Evolutionary conservation across 495 filamentous ascomycete genomes (phyloP).

Genomic region (Neurospora sp.): DNA sequence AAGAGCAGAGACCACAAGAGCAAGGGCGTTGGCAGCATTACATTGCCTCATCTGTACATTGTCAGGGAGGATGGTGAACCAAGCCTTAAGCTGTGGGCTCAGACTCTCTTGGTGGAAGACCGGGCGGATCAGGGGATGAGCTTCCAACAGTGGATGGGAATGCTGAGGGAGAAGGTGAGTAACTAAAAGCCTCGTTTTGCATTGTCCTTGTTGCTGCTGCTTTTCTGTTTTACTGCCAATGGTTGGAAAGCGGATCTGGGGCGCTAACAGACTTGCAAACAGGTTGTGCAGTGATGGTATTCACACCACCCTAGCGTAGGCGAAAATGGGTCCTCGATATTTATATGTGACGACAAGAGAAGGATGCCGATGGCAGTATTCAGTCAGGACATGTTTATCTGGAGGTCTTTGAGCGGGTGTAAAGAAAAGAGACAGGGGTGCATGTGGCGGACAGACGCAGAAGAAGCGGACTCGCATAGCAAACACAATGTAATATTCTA

Average conservation of each 20-base stretch:
- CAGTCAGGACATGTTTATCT: neutral
- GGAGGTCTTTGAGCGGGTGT: neutral
- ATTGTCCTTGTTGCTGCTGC: neutral
- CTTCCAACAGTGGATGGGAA: conserved; percentile 85
- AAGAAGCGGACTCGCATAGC: neutral
- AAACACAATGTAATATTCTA: neutral
- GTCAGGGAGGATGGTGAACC: conserved; percentile 94
- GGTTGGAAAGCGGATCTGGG: neutral
- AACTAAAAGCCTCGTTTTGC: conserved; percentile 1
- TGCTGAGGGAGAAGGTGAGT: conserved; percentile 90
- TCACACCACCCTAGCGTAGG: neutral
- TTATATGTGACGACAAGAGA: neutral
- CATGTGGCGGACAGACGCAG: neutral
- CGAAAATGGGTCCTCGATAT: neutral
- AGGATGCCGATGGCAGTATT: neutral
- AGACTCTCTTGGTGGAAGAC: conserved; percentile 92
- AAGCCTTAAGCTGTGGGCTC: conserved; percentile 88
- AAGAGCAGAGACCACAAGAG: conserved; percentile 83
- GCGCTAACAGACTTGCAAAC: neutral
- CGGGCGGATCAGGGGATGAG: conserved; percentile 88
- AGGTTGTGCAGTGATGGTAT: neutral
- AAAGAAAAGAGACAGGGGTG: neutral
- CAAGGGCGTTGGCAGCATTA: conserved; percentile 81
- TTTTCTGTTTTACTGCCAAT: neutral
- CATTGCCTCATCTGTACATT: conserved; percentile 84